A percentile compares a stretch with the other conserved stretches of the same genome.
These are phyloP conservation scores for Abrus precatorius DNA, from an alignment of 306 rosid genomes.

Conservation along the genomic window DNA sequence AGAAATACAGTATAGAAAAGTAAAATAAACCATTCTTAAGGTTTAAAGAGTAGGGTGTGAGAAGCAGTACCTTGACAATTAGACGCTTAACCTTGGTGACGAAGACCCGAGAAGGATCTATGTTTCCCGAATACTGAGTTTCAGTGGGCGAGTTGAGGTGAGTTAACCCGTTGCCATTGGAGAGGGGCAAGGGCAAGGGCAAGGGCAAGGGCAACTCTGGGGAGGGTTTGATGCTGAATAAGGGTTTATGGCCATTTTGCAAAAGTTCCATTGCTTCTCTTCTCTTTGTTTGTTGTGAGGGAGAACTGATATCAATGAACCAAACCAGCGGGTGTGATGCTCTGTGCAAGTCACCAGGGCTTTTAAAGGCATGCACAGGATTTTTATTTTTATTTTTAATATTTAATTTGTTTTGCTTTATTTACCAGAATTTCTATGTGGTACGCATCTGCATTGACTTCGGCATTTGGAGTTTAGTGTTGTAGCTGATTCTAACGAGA, in stretches of 20 bases:
- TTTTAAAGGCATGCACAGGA: slow-evolving; percentile 45
- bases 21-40: not conserved
- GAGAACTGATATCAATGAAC: not conserved
- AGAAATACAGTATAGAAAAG: not conserved
- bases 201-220: not conserved
- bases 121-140: slow-evolving; percentile 42
- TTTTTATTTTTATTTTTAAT: not conserved
- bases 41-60: too few relatives aligned
- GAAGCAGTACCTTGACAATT: slow-evolving; percentile 61
- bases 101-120: slow-evolving; percentile 74
- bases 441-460: not conserved
- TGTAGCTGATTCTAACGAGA: not conserved
- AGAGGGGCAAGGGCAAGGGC: not conserved
- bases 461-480: not conserved
- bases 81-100: slow-evolving; percentile 73
- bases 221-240: not conserved
- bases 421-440: not conserved
- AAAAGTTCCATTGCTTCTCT: slow-evolving; percentile 24
- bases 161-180: slow-evolving; percentile 48
- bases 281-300: not conserved
- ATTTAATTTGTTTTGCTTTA: not conserved
- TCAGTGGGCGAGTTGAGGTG: slow-evolving; percentile 39
- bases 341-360: slow-evolving; percentile 1
- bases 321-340: not conserved
- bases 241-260: slow-evolving; percentile 30